Evolutionary conservation across 169 alveolate species (phyloP), one percentile per base, ranked within the genome.

Genomic region (Plasmodium gonderi): DNA sequence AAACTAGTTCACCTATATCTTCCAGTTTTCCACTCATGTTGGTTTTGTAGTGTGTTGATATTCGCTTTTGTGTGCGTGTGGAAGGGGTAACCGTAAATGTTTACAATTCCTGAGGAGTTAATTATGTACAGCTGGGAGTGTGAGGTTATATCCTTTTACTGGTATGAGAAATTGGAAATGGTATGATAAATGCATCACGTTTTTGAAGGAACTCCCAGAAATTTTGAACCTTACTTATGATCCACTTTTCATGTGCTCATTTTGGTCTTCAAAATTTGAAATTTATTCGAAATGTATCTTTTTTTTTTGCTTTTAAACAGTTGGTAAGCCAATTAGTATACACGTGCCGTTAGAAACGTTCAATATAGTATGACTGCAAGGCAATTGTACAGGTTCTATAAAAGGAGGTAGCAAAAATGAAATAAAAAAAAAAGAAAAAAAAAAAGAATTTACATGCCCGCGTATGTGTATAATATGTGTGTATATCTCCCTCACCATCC

Each of bases 1-100:
- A 91, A 40, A 95, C 94, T 0, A 95, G 92, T 75, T 95, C 97
- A 29, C 94, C 94, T 65, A 90, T 90, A 51, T 90, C 94, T 79
- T 79, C 94, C 54, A 90, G 44, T 36, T 90, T 90, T 20, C 77
- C 94, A 51, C 94, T 64, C 94, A 90, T 90, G 49, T 76, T 69
- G 17, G 31, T 8, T 11, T 49, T 26, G 17, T 7, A 12, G 49
- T 23, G 31, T 40, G 38, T 36, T 49, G 29, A 23, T 12, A 36
- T 1, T 45, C 11, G n/a, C n/a, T n/a, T n/a, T n/a, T n/a, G n/a
- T n/a, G n/a, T n/a, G n/a, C n/a, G n/a, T n/a, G n/a, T n/a, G n/a
- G n/a, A n/a, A n/a, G n/a, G n/a, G n/a, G n/a, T n/a, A n/a, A n/a
- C n/a, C n/a, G n/a, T n/a, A n/a, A n/a, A n/a, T n/a, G n/a, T n/a